Percentiles rank a stretch among this genome's conserved stretches.
Evolutionary conservation across 2,329 filamentous ascomycete species (phyloP).

Genomic region (Aspergillus sojae): DNA sequence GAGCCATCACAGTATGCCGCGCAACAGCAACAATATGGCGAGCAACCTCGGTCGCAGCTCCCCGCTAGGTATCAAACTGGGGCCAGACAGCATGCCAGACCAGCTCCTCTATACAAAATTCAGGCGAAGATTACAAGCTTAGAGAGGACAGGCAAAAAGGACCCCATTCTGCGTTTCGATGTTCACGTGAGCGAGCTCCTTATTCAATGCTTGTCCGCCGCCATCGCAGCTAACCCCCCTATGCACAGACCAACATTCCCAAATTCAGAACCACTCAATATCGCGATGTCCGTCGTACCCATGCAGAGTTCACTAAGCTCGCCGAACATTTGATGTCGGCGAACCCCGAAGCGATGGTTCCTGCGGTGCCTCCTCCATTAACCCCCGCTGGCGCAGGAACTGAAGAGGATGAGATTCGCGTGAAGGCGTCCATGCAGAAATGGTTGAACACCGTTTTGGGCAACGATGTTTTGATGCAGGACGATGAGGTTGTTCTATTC

Average conservation of each 20-base stretch:
- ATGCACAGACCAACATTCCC: constrained; percentile 86
- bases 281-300: constrained; percentile 91
- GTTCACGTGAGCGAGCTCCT: constrained; percentile 73
- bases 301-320: constrained; percentile 96
- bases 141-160: constrained; percentile 91
- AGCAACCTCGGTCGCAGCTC: constrained; percentile 44
- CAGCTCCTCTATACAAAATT: constrained; percentile 75
- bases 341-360: constrained; percentile 94
- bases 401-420: constrained; percentile 87
- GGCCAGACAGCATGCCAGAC: constrained; percentile 38
- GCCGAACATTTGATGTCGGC: constrained; percentile 93
- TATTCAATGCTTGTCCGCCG: neutral
- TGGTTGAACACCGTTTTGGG: constrained; percentile 94
- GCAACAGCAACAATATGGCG: constrained; percentile 40
- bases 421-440: constrained; percentile 86
- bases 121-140: constrained; percentile 94
- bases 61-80: constrained; percentile 54
- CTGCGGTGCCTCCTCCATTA: constrained; percentile 89
- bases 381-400: constrained; percentile 94
- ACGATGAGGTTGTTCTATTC: constrained; percentile 97
- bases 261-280: constrained; percentile 98
- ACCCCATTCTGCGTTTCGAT: constrained; percentile 92
- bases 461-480: constrained; percentile 89
- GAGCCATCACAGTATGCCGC: constrained; percentile 41
- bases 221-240: constrained; percentile 8